Conservation (phyloP, 208 protist genomes). For the Crithidia acanthocephali region DNA sequence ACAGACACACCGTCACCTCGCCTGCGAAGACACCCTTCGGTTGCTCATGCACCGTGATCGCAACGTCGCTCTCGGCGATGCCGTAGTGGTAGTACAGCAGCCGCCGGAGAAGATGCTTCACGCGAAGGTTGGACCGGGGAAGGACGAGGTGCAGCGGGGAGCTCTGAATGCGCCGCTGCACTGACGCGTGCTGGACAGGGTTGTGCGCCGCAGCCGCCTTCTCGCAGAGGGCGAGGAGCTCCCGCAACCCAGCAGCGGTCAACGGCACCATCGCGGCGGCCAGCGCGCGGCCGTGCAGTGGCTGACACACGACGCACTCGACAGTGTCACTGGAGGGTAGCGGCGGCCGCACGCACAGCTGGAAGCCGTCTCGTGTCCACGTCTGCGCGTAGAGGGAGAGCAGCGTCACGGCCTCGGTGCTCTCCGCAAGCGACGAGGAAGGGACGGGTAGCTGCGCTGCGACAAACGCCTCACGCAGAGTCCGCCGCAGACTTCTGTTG, state of each 20-base stretch:
- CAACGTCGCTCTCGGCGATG: conserved; percentile 40
- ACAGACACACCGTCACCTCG: conserved; percentile 20
- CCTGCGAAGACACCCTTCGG: conserved; percentile 13
- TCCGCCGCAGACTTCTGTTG: conserved; percentile 31
- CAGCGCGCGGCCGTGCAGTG: neutral
- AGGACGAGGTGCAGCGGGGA: conserved; percentile 61
- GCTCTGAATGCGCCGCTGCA: conserved; percentile 16
- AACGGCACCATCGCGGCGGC: neutral
- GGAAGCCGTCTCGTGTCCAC: conserved; percentile 23
- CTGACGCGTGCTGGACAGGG: conserved; percentile 3
- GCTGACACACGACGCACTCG: conserved; percentile 16
- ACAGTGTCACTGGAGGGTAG: neutral
- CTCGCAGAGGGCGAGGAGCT: conserved; percentile 25
- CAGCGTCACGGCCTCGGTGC: neutral
- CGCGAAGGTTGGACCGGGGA: conserved; percentile 38
- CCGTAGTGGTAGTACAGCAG: conserved; percentile 73
- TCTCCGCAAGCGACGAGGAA: neutral
- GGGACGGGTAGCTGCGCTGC: conserved; percentile 20
- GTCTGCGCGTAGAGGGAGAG: conserved; percentile 23
- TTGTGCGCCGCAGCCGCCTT: conserved; percentile 13
- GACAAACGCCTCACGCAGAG: conserved; percentile 58
- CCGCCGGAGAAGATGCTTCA: conserved; percentile 53
- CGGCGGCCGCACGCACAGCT: neutral
- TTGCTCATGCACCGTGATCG: conserved; percentile 11
- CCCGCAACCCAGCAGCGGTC: conserved; percentile 19